These are phyloP conservation scores for Talaromyces sp. DNA, from an alignment of 2,329 filamentous ascomycete species.

Conservation along the genomic window DNA sequence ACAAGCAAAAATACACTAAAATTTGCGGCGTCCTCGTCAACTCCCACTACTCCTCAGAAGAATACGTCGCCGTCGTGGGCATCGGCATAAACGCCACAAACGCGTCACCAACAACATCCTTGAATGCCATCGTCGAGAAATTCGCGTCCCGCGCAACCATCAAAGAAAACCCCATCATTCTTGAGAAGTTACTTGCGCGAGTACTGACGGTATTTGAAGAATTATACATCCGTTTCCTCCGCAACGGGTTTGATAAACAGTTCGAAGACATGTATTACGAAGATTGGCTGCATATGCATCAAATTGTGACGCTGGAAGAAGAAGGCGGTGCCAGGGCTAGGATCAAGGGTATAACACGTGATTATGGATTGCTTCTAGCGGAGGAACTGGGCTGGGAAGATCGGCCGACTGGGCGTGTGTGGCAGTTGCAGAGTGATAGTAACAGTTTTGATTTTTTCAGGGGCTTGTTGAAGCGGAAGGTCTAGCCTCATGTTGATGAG, in stretches of 20 bases:
- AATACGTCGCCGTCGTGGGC: conserved; percentile 82
- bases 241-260: conserved; percentile 67
- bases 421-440: conserved; percentile 88
- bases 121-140: conserved; percentile 64
- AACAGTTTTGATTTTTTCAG: conserved; percentile 99
- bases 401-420: conserved; percentile 69
- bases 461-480: conserved; percentile 77
- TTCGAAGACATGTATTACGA: conserved; percentile 76
- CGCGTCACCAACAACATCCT: conserved; percentile 77
- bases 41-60: conserved; percentile 70
- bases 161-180: conserved; percentile 55
- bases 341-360: conserved; percentile 82
- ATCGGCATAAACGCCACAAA: conserved; percentile 86
- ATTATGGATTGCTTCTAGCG: conserved; percentile 82
- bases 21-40: conserved; percentile 92
- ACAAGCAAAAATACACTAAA: conserved; percentile 65
- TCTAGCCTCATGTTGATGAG: conserved; percentile 26
- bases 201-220: conserved; percentile 75
- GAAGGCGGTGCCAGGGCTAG: conserved; percentile 71
- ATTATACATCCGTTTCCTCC: conserved; percentile 71
- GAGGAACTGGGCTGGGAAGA: conserved; percentile 77
- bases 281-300: conserved; percentile 80
- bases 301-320: conserved; percentile 72
- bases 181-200: conserved; percentile 77
- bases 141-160: conserved; percentile 37